These are phyloP conservation scores for Pichia sp. DNA, from an alignment of 1,139 yeast species.

Conservation along the genomic window DNA sequence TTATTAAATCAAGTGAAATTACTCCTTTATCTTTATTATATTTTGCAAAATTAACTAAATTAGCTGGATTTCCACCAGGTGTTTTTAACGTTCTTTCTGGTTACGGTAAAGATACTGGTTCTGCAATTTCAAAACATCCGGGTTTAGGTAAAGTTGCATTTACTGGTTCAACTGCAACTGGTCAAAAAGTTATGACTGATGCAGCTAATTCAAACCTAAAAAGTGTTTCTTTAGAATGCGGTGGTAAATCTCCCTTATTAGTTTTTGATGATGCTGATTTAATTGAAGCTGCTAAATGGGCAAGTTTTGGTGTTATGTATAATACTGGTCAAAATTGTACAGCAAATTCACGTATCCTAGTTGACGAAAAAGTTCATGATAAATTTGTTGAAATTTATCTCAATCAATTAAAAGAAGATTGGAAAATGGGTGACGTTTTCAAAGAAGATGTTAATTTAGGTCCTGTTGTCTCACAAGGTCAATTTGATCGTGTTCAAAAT, in stretches of 20 bases:
- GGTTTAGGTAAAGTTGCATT: slow-evolving; percentile 49
- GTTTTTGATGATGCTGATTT: slow-evolving; percentile 71
- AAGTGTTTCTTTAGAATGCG: slow-evolving; percentile 84
- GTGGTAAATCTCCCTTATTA: slow-evolving; percentile 80
- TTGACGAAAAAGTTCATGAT: slow-evolving; percentile 65
- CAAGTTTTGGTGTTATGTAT: slow-evolving; percentile 75
- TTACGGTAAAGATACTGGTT: slow-evolving; percentile 48
- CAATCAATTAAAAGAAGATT: slow-evolving; percentile 35
- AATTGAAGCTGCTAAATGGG: slow-evolving; percentile 78
- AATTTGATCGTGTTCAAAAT: slow-evolving; percentile 58
- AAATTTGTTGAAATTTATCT: slow-evolving; percentile 45
- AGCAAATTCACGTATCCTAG: slow-evolving; percentile 78
- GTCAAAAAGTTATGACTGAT: slow-evolving; percentile 43
- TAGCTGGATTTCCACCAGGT: slow-evolving; percentile 61
- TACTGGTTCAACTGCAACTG: slow-evolving; percentile 54
- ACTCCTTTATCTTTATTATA: slow-evolving; percentile 59
- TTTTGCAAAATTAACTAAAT: slow-evolving; percentile 45
- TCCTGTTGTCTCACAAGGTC: slow-evolving; percentile 69
- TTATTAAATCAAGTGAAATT: slow-evolving; percentile 57
- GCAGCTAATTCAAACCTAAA: slow-evolving; percentile 66
- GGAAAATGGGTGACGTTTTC: slow-evolving; percentile 55
- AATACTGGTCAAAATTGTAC: slow-evolving; percentile 92
- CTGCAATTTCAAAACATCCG: slow-evolving; percentile 42
- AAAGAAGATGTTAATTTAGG: slow-evolving; percentile 58
- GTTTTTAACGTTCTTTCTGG: slow-evolving; percentile 55